phyloP scores from a whole-genome alignment of 2,329 filamentous ascomycete species.

The Colletotrichum sp. region DNA sequence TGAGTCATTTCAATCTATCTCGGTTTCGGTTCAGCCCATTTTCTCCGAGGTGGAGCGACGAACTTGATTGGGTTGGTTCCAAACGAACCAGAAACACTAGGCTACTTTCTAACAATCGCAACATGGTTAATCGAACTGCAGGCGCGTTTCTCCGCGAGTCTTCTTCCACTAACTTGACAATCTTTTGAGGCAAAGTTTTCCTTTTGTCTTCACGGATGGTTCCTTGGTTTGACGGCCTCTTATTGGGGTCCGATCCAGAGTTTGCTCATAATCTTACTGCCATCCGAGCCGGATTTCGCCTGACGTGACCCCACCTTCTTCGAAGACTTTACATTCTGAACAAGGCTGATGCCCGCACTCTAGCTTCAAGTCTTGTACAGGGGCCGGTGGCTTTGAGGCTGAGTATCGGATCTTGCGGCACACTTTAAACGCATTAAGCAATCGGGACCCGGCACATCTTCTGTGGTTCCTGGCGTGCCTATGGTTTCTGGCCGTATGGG shows the following conservation, averaged over 20 bases:
- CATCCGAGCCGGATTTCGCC: neutral
- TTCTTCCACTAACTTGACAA: neutral
- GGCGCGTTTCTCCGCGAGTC: neutral
- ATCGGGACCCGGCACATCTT: neutral
- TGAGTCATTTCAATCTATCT: neutral
- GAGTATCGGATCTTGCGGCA: neutral
- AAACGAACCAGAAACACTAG: neutral
- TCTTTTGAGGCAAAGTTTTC: neutral
- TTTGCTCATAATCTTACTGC: neutral
- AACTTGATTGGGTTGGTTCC: neutral
- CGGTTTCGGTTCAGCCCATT: neutral
- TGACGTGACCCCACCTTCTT: neutral
- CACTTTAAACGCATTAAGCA: neutral
- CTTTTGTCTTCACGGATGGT: neutral
- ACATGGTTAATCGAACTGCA: accelerated
- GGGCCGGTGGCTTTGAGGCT: neutral
- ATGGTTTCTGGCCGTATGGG: neutral
- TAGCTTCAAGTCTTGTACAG: neutral
- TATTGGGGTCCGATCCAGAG: neutral
- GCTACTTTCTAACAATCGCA: neutral
- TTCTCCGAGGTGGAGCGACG: neutral
- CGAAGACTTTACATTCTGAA: neutral
- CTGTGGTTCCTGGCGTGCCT: neutral
- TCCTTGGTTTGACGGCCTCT: neutral
- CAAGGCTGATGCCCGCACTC: neutral